Base-by-base conservation (phyloP, 2,329 filamentous ascomycete species). In the Phialophora macrospora region DNA sequence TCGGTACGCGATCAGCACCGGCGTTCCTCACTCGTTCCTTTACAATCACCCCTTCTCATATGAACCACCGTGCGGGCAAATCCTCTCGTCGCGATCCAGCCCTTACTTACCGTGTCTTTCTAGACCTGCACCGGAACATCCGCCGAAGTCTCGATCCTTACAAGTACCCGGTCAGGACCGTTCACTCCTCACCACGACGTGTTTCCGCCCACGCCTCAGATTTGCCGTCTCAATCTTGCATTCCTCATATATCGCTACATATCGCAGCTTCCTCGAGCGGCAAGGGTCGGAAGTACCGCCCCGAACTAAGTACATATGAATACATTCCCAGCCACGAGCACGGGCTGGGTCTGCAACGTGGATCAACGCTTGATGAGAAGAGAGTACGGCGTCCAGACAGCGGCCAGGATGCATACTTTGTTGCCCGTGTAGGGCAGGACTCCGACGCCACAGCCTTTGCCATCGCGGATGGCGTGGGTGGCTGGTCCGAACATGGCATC, bases 341-440 rank as follows among this genome's bases (percentile, higher is more conserved):
- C 61, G 76, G 74, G 2, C 72, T 81, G 4, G 80, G 77, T 48
- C 48, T 76, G 6, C 74, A 79, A 55, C 65, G 65, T 9, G 76
- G 75, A 20, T 72, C 70, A 68, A 76, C 74, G 70, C 73, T 74
- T 83, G 87, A 77, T 82, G 87, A 83, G 71, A 82, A 85, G 74
- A 87, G 87, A 75, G 82, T 81, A 71, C 84, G 81, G 68, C 87
- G 90, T 26, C 91, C 90, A 57, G 89, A 87, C 65, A 95, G 91
- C 58, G 95, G 95, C 17, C 93, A 99, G 79, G 95, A 99, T 83
- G 92, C 95, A 64, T 98, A 97, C 81, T 99, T 99, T 79, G 90
- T 95, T 72, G 87, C 90, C 74, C 87, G 88, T 26, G 82, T 97
- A n/a, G 91, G 90, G 12, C 88, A 87, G 59, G 86, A 88, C 69